Evolutionary conservation across 495 filamentous ascomycete species (phyloP), one percentile per base, ranked within the genome.

Genomic region (Aspergillus cristatus): DNA sequence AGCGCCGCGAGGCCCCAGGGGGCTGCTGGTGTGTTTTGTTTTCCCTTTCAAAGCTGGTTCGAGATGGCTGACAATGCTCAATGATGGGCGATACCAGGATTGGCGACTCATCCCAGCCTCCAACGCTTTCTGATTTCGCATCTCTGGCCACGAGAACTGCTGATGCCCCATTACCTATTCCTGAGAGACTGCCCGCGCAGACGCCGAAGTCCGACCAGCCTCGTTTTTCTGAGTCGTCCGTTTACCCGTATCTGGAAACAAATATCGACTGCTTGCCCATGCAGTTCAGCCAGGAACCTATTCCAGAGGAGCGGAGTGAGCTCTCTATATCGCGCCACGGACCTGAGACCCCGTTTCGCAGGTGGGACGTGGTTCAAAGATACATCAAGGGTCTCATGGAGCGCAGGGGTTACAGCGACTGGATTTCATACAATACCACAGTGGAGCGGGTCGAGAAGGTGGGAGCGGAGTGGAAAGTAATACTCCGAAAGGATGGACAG

Each of bases 1-100:
- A 74, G 48, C 42, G 70, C 15, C 53, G 63, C 10, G 61, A 67
- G 35, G 51, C 42, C 3, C 47, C 62, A 11, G 70, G 70, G 29
- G 70, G 70, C 20, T 63, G 57, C 38, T 71, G 68, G 70, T 71
- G 40, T 32, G 56, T 46, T 24, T 24, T 24, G 20, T 31, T 8
- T 7, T 39, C 31, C 20, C 16, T 14, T 18, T n/a, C 14, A 29
- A 29, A 29, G 28, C 28, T n/a, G n/a, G n/a, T 29, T 29, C 14
- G 14, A 14, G 8, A 14, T 32, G 30, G 3, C 7, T 7, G n/a
- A 7, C 30, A 16, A 14, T 7, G 30, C 22, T 41, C 14, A 12
- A 25, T 7, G 20, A 25, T 26, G 26, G 15, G 13, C 14, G 14
- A 13, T 1, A 6, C 2, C 16, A 40, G 37, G 37, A 8, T 40